phyloP scores from a whole-genome alignment of 306 rosid species.

The Astragalus glycyphyllos region DNA sequence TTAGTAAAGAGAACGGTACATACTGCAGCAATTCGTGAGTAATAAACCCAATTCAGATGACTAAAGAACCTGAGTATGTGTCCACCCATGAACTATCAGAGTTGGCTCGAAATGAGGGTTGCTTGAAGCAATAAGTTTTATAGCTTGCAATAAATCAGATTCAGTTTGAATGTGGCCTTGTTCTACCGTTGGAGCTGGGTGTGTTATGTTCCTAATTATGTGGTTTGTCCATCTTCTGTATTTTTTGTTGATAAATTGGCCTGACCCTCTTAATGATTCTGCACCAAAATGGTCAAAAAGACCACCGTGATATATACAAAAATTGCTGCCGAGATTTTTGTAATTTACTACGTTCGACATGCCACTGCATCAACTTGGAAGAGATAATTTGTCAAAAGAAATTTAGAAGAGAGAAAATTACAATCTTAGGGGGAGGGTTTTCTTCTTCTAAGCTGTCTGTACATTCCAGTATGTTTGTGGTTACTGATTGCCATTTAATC shows the following conservation, averaged over 20 bases:
- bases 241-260: no score
- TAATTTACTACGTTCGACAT: no score
- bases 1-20: slow-evolving; percentile 62
- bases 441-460: background rate
- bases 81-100: background rate
- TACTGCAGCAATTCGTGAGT: slow-evolving; percentile 23
- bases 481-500: background rate
- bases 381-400: no score
- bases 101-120: slow-evolving; percentile 18
- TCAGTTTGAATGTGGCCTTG: slow-evolving; percentile 20
- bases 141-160: slow-evolving; percentile 24
- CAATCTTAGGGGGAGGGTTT: no score
- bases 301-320: slow-evolving; percentile 15
- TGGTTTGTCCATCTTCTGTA: background rate
- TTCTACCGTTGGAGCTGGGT: background rate
- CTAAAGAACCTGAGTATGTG: slow-evolving; percentile 31
- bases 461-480: background rate
- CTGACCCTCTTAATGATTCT: background rate
- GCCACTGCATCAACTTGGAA: no score
- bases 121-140: slow-evolving; percentile 30
- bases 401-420: no score
- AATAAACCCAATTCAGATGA: slow-evolving; percentile 35
- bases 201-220: background rate
- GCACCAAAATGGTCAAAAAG: background rate
- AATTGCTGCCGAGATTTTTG: slow-evolving; percentile 29